Percentiles rank a stretch among this genome's conserved stretches.
phyloP scores from a whole-genome alignment of 164 flowering plant genomes.

The Stephania yunnanensis region DNA sequence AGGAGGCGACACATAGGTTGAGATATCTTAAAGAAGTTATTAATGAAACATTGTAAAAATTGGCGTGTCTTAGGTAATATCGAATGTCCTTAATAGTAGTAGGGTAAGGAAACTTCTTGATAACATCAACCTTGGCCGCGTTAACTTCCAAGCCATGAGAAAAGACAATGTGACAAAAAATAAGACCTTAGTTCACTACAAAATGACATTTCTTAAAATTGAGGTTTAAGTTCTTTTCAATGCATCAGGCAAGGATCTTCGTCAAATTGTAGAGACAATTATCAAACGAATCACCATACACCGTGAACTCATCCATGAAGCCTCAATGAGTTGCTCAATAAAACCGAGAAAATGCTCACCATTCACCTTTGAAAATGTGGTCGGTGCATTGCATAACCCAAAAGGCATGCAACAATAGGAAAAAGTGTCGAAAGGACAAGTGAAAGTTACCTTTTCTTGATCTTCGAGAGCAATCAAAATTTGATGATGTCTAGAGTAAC shows the following conservation, averaged over 20 bases:
- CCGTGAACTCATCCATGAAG: background rate
- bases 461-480: background rate
- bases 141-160: background rate
- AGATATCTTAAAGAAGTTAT: background rate
- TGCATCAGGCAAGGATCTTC: background rate
- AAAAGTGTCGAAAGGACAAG: background rate
- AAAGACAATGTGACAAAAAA: background rate
- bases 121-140: background rate
- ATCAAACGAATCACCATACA: background rate
- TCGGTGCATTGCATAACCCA: background rate
- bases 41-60: background rate
- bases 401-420: background rate
- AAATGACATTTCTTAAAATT: background rate
- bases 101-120: background rate
- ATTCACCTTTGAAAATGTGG: background rate
- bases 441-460: background rate
- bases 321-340: too few species aligned
- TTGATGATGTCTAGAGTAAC: background rate
- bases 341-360: too few species aligned
- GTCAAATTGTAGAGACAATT: background rate
- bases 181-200: background rate
- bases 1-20: background rate
- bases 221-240: background rate
- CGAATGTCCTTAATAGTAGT: background rate
- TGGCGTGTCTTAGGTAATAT: background rate